Evolutionary conservation across 73 alveolate genomes (phyloP).

Genomic region (Paramecium bursaria): DNA sequence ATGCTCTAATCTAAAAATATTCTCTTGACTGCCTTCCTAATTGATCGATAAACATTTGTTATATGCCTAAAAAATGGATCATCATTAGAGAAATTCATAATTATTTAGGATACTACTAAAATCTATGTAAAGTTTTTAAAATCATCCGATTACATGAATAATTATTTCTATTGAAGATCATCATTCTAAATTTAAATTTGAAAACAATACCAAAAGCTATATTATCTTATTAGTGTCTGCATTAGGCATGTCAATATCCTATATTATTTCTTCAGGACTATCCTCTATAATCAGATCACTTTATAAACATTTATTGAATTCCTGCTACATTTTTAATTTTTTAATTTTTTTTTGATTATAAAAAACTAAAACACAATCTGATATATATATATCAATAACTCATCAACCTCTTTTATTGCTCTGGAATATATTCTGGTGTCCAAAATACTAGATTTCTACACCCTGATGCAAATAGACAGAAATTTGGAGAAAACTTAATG

Average conservation of each 20-base stretch:
- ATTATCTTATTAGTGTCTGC: slow-evolving; percentile 40
- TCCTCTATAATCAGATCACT: no score
- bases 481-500: slow-evolving; percentile 3
- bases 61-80: slow-evolving; percentile 53
- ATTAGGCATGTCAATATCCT: no score
- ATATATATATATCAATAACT: no score
- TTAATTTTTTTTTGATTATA: no score
- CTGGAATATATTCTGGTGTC: no score
- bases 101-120: slow-evolving; percentile 5
- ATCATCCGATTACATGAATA: not conserved
- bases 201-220: slow-evolving; percentile 1
- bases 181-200: not conserved
- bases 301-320: no score
- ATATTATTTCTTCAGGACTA: no score
- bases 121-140: slow-evolving; percentile 3
- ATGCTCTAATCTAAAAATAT: slow-evolving; percentile 3
- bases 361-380: no score
- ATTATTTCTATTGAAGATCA: slow-evolving; percentile 12
- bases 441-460: slow-evolving; percentile 10
- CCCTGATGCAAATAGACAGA: not conserved
- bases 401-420: no score
- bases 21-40: slow-evolving; percentile 40
- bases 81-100: slow-evolving; percentile 22
- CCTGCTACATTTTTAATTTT: no score
- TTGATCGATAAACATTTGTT: not conserved